Evolutionary conservation across 805 yeast species (phyloP).

Genomic region (Komagataella ulmi): DNA sequence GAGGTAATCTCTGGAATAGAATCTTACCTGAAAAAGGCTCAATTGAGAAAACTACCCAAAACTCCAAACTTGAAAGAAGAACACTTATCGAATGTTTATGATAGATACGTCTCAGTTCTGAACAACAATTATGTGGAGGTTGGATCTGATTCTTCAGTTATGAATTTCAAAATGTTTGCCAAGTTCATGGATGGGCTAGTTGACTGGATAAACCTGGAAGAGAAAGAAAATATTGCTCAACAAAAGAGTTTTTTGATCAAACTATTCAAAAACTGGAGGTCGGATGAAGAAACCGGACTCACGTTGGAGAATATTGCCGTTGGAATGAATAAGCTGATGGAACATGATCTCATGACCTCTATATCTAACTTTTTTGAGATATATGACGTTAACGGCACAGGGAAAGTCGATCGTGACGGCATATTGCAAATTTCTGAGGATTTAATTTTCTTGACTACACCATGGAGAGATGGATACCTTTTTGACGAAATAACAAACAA

Average conservation of each 20-base stretch:
- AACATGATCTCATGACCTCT: constrained; percentile 64
- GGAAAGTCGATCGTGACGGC: constrained; percentile 61
- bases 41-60: constrained; percentile 74
- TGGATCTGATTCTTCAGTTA: constrained; percentile 37
- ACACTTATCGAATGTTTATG: constrained; percentile 64
- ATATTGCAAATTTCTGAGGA: constrained; percentile 84
- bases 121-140: constrained; percentile 44
- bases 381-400: constrained; percentile 49
- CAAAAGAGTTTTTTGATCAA: constrained; percentile 34
- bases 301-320: constrained; percentile 55
- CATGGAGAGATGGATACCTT: constrained; percentile 64
- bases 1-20: constrained; percentile 80
- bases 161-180: constrained; percentile 62
- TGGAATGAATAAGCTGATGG: constrained; percentile 60
- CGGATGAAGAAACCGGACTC: constrained; percentile 37
- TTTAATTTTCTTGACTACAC: constrained; percentile 64
- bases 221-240: constrained; percentile 19
- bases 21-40: constrained; percentile 82
- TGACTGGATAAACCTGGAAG: constrained; percentile 50
- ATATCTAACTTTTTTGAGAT: constrained; percentile 70
- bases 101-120: constrained; percentile 67
- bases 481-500: constrained; percentile 54
- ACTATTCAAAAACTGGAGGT: constrained; percentile 53
- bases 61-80: constrained; percentile 44
- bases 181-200: constrained; percentile 68